These are phyloP conservation scores for Phialemoniopsis sp. DNA, from an alignment of 2,329 filamentous ascomycete genomes.

Conservation along the genomic window DNA sequence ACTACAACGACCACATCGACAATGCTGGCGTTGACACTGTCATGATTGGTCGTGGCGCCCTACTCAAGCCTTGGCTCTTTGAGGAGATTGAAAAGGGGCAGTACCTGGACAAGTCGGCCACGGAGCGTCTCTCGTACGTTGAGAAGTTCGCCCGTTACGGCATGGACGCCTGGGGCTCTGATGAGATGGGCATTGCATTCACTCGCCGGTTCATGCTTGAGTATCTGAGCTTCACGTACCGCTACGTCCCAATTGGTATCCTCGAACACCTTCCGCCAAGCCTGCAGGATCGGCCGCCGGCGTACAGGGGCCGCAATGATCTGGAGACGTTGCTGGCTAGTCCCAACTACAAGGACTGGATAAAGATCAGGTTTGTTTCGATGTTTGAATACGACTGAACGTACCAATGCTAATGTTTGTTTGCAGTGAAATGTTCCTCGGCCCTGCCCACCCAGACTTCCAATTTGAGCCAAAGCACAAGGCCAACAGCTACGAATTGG, in stretches of 20 bases:
- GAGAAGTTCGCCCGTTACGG: constrained; percentile 90
- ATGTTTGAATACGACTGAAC: constrained; percentile 1
- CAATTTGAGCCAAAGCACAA: constrained; percentile 97
- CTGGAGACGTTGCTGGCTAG: constrained; percentile 91
- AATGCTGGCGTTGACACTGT: constrained; percentile 83
- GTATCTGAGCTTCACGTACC: constrained; percentile 89
- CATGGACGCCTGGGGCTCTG: constrained; percentile 90
- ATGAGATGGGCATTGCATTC: constrained; percentile 88
- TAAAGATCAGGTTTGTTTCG: constrained; percentile 82
- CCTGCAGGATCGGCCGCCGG: constrained; percentile 84
- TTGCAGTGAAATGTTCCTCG: constrained; percentile 93
- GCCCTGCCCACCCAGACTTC: constrained; percentile 84
- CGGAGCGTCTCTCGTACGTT: constrained; percentile 78
- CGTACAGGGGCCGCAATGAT: constrained; percentile 80
- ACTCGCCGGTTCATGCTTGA: constrained; percentile 91
- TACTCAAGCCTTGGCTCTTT: constrained; percentile 98
- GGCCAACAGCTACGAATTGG: constrained; percentile 83
- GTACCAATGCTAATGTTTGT: constrained; percentile 3
- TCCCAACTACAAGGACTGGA: constrained; percentile 93
- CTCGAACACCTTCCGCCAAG: constrained; percentile 84
- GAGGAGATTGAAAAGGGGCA: constrained; percentile 91
- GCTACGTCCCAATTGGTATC: constrained; percentile 87
- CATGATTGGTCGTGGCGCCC: constrained; percentile 93
- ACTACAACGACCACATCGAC: constrained; percentile 76
- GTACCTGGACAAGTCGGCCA: constrained; percentile 91